Evolutionary conservation across 192 early-diverging fungal species (phyloP).

Genomic region (Gorgonomyces haynaldii): DNA sequence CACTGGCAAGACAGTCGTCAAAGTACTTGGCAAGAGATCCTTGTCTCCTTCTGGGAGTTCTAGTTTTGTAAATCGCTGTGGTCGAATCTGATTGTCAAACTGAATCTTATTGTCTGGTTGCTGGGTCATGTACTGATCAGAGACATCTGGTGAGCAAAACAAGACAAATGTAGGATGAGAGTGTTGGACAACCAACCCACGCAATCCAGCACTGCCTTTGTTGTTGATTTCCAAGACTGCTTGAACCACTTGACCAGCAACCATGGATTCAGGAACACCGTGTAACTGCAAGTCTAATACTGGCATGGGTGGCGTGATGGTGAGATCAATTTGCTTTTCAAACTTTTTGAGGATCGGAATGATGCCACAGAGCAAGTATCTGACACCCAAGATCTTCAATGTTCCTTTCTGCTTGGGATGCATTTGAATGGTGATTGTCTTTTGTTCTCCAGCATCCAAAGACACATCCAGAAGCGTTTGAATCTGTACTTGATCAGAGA

Average conservation of each 20-base stretch:
- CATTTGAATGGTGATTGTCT: slow-evolving; percentile 41
- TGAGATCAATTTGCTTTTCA: slow-evolving; percentile 53
- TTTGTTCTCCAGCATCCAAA: slow-evolving; percentile 38
- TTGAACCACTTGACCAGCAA: slow-evolving; percentile 71
- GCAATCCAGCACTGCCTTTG: slow-evolving; percentile 62
- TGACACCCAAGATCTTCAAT: slow-evolving; percentile 60
- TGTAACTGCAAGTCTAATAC: slow-evolving; percentile 68
- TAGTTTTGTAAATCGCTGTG: neutral
- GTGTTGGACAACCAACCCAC: slow-evolving; percentile 57
- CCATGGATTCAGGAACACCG: slow-evolving; percentile 60
- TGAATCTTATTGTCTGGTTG: slow-evolving; percentile 3
- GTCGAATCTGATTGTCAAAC: neutral
- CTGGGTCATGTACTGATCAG: slow-evolving; percentile 1
- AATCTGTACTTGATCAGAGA: slow-evolving; percentile 57
- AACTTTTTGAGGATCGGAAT: slow-evolving; percentile 62
- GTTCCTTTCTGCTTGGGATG: slow-evolving; percentile 64
- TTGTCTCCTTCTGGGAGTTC: no score
- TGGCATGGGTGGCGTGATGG: slow-evolving; percentile 72
- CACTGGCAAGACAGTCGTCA: slow-evolving; percentile 59
- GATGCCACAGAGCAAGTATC: slow-evolving; percentile 64
- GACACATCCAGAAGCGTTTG: slow-evolving; percentile 38
- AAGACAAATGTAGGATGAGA: slow-evolving; percentile 82
- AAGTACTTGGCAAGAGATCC: no score
- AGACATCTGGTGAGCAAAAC: no score
- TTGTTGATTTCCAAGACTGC: slow-evolving; percentile 71